A percentile compares a stretch with the other conserved stretches of the same genome.
Evolutionary conservation across 1,284 basidiomycete genomes (phyloP).

Genomic region (Irpex sp.): DNA sequence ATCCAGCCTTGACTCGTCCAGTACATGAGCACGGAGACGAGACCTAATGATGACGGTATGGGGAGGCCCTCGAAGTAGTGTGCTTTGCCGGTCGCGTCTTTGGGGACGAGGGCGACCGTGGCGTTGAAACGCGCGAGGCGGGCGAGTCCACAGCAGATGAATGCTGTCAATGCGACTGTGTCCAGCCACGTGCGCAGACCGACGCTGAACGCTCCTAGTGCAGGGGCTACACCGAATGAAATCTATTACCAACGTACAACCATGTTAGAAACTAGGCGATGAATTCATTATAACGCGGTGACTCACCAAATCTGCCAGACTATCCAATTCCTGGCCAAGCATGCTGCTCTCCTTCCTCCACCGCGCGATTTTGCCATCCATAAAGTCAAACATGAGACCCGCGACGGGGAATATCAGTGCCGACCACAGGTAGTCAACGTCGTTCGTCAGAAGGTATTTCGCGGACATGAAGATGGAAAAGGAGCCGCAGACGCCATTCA

Average conservation of each 20-base stretch:
- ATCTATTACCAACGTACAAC: constrained; percentile 51
- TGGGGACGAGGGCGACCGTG: constrained; percentile 92
- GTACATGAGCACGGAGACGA: constrained; percentile 81
- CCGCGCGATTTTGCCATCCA: constrained; percentile 97
- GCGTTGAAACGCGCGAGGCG: constrained; percentile 98
- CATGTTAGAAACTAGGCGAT: constrained; percentile 9
- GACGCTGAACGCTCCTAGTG: constrained; percentile 87
- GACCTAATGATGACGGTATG: constrained; percentile 85
- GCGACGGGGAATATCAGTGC: constrained; percentile 88
- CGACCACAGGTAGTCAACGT: constrained; percentile 79
- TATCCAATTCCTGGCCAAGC: constrained; percentile 98
- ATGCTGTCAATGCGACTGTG: constrained; percentile 81
- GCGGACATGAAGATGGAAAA: constrained; percentile 94
- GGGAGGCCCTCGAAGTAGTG: constrained; percentile 98
- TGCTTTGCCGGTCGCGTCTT: constrained; percentile 83
- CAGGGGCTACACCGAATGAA: constrained; percentile 96
- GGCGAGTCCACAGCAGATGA: constrained; percentile 95
- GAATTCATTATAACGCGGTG: constrained; percentile 9
- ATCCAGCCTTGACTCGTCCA: constrained; percentile 86
- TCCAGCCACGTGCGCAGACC: constrained; percentile 91
- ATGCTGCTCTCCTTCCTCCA: constrained; percentile 95
- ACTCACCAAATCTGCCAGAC: constrained; percentile 89
- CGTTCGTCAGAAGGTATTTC: constrained; percentile 81
- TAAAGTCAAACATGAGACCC: constrained; percentile 97
- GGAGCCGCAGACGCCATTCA: constrained; percentile 98